Evolutionary conservation across 352 stramenopile genomes (phyloP), one percentile per base, ranked within the genome.

Genomic region (Poterioochromonas sp.): DNA sequence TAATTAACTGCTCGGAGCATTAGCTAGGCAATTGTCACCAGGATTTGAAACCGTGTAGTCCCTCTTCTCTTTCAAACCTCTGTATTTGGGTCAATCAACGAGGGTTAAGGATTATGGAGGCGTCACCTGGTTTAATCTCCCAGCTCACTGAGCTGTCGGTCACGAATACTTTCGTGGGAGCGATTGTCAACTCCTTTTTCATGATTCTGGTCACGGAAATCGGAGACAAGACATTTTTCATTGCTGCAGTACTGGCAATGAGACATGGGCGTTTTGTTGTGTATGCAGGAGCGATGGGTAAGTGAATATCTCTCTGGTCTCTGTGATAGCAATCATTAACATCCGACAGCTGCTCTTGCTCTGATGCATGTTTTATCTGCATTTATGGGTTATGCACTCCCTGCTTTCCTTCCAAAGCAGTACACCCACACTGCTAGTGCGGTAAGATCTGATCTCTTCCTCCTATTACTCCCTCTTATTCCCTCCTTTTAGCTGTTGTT

Each of bases 201-300:
- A 97, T 97, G 85, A 99, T 99, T 85, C 93, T 97, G 82, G 94
- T 95, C 35, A 98, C 95, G 0, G 95, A 99, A 87, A 95, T 99
- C 79, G 95, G 95, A 53, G 95, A 99, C 87, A 98, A 99, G 84
- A 99, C 95, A 26, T 99, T 98, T 82, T 99, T 98, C 85, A 98
- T 99, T 80, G 94, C 94, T 0, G 95, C 94, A 20, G 94, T 99
- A 76, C 82, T 99, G 80, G 95, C 89, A 71, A 98, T 99, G 95
- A 92, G 93, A 79, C 89, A 97, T 84, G 85, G 91, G 77, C 90
- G 94, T 64, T 84, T 96, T n/a, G 89, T 96, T 39, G 93, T 98
- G n/a, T 98, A 98, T 82, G 85, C 85, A 0, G 94, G 94, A 20
- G 93, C 94, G 1, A 94, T 98, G 80, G 86, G 89, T 51, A 92